Conservation (phyloP, 2,329 filamentous ascomycete species). For the Didymella arachidicola region DNA sequence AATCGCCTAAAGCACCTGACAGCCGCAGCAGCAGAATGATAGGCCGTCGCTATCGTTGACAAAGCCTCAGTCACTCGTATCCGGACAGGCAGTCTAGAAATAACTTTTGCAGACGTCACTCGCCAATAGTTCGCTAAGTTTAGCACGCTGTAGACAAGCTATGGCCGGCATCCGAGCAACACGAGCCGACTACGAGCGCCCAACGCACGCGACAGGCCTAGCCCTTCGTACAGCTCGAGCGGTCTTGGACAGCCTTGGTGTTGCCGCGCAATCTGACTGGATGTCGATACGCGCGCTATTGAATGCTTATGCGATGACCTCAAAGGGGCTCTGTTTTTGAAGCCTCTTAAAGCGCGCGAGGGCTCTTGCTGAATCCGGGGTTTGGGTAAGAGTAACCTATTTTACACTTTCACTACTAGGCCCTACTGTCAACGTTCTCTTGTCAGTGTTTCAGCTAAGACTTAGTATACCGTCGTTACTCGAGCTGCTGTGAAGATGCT, state of each 20-base stretch:
- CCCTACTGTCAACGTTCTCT: constrained; percentile 1
- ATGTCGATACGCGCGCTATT: constrained; percentile 13
- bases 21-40: neutral
- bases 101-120: constrained; percentile 10
- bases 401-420: neutral
- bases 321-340: constrained; percentile 5
- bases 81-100: constrained; percentile 2
- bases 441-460: constrained; percentile 3
- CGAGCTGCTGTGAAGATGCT: constrained; percentile 19
- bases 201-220: neutral
- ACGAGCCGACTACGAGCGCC: constrained; percentile 4
- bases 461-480: neutral
- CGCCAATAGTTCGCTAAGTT: neutral
- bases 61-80: constrained; percentile 5
- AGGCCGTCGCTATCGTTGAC: neutral
- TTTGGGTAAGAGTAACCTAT: neutral
- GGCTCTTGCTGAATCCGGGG: neutral
- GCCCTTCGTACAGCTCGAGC: constrained; percentile 9
- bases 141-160: neutral
- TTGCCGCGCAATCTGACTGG: constrained; percentile 12
- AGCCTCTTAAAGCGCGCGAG: neutral
- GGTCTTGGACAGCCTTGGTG: constrained; percentile 6
- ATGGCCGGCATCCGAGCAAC: constrained; percentile 9
- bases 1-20: constrained; percentile 7
- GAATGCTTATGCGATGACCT: constrained; percentile 16